Evolutionary conservation across 139 green algal species (phyloP), one percentile per base, ranked within the genome.

Genomic region (Chlorella sp.): DNA sequence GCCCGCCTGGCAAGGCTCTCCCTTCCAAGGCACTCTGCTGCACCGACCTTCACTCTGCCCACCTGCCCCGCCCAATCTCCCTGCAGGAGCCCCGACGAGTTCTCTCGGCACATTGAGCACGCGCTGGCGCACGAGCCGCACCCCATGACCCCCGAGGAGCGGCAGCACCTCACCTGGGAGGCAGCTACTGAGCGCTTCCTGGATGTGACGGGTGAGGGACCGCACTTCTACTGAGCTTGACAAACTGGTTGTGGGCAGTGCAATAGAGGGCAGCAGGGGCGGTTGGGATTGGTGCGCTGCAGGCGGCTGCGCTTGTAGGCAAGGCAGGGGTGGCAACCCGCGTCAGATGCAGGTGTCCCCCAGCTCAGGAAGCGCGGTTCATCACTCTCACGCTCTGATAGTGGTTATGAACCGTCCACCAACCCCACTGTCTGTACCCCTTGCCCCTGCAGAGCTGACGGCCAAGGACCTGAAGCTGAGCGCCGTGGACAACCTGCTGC

Each of bases 181-280:
- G 96, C 95, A 7, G 96, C 96, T 51, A 99, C 96, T 2, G 92
- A 99, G 83, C 91, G 96, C 58, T 99, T 99, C 89, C 86, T 99
- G 76, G 89, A 97, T 72, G 92, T 94, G 2, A 94, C 93, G 3
- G 77, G 77, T 83, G 76, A 36, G 76, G 17, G 36, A 28, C 62
- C n/a, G n/a, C n/a, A n/a, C n/a, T n/a, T n/a, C n/a, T n/a, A n/a
- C n/a, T n/a, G n/a, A n/a, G n/a, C n/a, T n/a, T n/a, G n/a, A n/a
- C n/a, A n/a, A n/a, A n/a, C n/a, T n/a, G n/a, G n/a, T n/a, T n/a
- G n/a, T n/a, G n/a, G n/a, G n/a, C n/a, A n/a, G n/a, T n/a, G n/a
- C n/a, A n/a, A n/a, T n/a, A n/a, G n/a, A n/a, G n/a, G n/a, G n/a
- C n/a, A n/a, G n/a, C n/a, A n/a, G n/a, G n/a, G n/a, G n/a, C n/a